Evolutionary conservation across 2,329 filamentous ascomycete genomes (phyloP), one percentile per base, ranked within the genome.

Genomic region (Talaromyces sp.): DNA sequence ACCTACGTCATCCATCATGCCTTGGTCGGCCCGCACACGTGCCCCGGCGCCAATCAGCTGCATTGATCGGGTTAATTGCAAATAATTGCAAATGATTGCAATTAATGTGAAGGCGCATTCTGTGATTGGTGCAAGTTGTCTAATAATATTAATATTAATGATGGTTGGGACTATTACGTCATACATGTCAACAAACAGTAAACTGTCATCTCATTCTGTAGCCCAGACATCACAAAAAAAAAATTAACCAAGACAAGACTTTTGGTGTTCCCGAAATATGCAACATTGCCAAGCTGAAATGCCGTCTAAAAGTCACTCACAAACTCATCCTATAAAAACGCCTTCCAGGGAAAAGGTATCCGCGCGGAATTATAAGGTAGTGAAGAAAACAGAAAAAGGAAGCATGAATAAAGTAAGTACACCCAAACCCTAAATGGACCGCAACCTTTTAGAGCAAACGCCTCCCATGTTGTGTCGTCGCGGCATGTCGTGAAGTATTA

Each of bases 371-470:
- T 52, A 28, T 52, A 28, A 31, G 23, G 42, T 4, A 18, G 16
- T n/a, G 9, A 28, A 10, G 16, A 50, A 42, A 57, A 44, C 1
- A 18, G 30, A 27, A 30, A 57, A 28, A 50, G 4, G 23, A 57
- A 57, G 50, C 23, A 31, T 52, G 8, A 56, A 50, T 52, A 42
- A 55, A 57, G 8, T 5, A 61, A 56, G 61, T 62, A 67, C 44
- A 60, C 56, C 67, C 70, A 73, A 74, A 78, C 73, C 74, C 76
- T 74, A 74, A 75, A 76, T 74, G 76, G 75, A 70, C 68, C 70
- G 74, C 73, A 78, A 75, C 78, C 75, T 74, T 47, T 74, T 76
- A 73, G 75, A 77, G 76, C 75, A 78, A 75, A 78, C 75, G 74
- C 76, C 77, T 75, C 75, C 73, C 75, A 78, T 73, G 77, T 56